Evolutionary conservation across 495 filamentous ascomycete genomes (phyloP).

Genomic region (Schizothecium vesticola): DNA sequence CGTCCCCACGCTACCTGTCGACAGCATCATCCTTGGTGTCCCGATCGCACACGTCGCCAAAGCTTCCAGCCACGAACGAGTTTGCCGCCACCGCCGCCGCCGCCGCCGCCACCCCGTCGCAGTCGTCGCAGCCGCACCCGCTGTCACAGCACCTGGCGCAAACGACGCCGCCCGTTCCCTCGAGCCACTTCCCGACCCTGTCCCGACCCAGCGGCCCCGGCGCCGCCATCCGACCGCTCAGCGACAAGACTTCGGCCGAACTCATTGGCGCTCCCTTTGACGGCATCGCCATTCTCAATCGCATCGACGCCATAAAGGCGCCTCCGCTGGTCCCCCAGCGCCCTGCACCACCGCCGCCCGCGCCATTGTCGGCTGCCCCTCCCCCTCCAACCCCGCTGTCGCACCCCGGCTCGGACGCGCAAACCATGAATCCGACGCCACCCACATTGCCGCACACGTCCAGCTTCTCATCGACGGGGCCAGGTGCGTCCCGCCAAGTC

Average conservation of each 20-base stretch:
- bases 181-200: constrained; percentile 9
- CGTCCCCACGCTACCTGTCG: constrained; percentile 37
- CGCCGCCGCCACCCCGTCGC: constrained; percentile 1
- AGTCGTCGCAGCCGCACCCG: constrained; percentile 3
- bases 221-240: constrained; percentile 43
- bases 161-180: neutral
- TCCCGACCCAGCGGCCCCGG: constrained; percentile 13
- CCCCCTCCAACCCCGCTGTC: constrained; percentile 44
- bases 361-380: constrained; percentile 27
- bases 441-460: constrained; percentile 67
- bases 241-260: constrained; percentile 63
- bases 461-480: constrained; percentile 56
- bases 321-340: constrained; percentile 28
- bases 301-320: constrained; percentile 56
- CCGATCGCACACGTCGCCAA: constrained; percentile 33
- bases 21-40: constrained; percentile 24
- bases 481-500: constrained; percentile 40
- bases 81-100: constrained; percentile 19
- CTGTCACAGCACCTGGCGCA: neutral
- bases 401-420: constrained; percentile 54
- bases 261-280: constrained; percentile 65
- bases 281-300: constrained; percentile 61
- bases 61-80: constrained; percentile 28
- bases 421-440: constrained; percentile 39
- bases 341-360: constrained; percentile 36